phyloP scores from a whole-genome alignment of 352 stramenopile genomes.

The Thalassiosira livingstoniorum region DNA sequence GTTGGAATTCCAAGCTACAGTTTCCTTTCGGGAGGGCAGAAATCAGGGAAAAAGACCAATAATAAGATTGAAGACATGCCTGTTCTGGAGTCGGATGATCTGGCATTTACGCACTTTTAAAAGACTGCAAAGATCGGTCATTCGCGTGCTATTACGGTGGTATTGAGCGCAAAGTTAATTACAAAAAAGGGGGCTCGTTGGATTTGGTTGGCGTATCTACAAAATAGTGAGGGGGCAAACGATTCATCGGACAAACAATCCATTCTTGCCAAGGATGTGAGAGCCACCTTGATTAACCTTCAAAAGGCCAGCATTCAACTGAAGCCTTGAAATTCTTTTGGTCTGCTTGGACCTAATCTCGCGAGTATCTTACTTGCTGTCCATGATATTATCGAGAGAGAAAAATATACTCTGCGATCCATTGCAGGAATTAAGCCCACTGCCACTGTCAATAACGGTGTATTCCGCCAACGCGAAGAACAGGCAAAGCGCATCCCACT shows the following conservation, averaged over 20 bases:
- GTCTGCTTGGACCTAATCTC: background rate
- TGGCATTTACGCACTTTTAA: constrained; percentile 20
- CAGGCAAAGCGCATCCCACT: too few species aligned
- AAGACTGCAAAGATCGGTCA: constrained; percentile 12
- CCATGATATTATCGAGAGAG: background rate
- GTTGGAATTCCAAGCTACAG: background rate
- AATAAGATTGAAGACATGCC: constrained; percentile 5
- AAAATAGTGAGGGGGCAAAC: background rate
- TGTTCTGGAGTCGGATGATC: constrained; percentile 13
- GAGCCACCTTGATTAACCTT: background rate
- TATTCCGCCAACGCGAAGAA: too few species aligned
- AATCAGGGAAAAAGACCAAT: background rate
- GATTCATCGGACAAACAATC: background rate
- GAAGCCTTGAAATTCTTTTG: background rate
- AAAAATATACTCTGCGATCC: too few species aligned
- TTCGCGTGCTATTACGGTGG: background rate
- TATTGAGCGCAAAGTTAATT: constrained; percentile 13
- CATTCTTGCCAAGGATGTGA: background rate
- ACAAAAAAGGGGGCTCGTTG: constrained; percentile 2
- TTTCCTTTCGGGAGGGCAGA: too few species aligned
- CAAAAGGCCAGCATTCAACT: background rate
- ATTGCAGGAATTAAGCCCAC: too few species aligned
- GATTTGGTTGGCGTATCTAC: constrained; percentile 4
- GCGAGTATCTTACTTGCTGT: background rate
- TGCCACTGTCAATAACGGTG: too few species aligned